Conservation (phyloP, 2,329 filamentous ascomycete species). For the Blastomyces gilchristii region DNA sequence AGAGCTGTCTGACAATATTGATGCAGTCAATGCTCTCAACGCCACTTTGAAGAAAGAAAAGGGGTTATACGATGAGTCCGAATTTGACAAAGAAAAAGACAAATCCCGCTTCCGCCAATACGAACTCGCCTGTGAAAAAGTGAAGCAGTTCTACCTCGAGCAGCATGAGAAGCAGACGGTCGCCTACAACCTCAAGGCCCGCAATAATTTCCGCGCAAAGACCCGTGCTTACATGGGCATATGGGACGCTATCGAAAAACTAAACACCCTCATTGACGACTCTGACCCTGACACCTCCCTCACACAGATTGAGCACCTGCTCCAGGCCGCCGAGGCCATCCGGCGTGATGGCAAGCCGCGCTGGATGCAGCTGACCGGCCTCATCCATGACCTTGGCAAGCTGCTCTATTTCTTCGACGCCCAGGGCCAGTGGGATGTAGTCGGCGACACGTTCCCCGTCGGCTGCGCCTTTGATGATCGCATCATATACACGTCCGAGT, state of each 20-base stretch:
- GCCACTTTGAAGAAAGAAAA: slow-evolving; percentile 39
- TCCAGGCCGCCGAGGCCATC: slow-evolving; percentile 83
- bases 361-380: slow-evolving; percentile 40
- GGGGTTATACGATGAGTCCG: slow-evolving; percentile 44
- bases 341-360: slow-evolving; percentile 55
- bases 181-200: slow-evolving; percentile 70
- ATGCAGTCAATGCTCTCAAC: slow-evolving; percentile 51
- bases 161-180: slow-evolving; percentile 51
- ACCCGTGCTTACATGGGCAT: slow-evolving; percentile 68
- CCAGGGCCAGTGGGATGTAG: slow-evolving; percentile 87
- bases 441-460: slow-evolving; percentile 50
- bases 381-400: slow-evolving; percentile 41
- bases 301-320: slow-evolving; percentile 78
- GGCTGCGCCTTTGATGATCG: slow-evolving; percentile 47
- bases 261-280: slow-evolving; percentile 83
- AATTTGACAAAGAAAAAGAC: slow-evolving; percentile 66
- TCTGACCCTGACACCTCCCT: slow-evolving; percentile 82
- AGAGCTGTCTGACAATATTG: slow-evolving; percentile 42
- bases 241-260: slow-evolving; percentile 87
- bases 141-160: slow-evolving; percentile 76
- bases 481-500: slow-evolving; percentile 67
- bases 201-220: slow-evolving; percentile 57
- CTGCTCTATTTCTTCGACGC: slow-evolving; percentile 51
- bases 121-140: slow-evolving; percentile 68
- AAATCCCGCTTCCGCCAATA: slow-evolving; percentile 75